Evolutionary conservation across 2,329 filamentous ascomycete species (phyloP).

Genomic region (Calonectria ilicicola): DNA sequence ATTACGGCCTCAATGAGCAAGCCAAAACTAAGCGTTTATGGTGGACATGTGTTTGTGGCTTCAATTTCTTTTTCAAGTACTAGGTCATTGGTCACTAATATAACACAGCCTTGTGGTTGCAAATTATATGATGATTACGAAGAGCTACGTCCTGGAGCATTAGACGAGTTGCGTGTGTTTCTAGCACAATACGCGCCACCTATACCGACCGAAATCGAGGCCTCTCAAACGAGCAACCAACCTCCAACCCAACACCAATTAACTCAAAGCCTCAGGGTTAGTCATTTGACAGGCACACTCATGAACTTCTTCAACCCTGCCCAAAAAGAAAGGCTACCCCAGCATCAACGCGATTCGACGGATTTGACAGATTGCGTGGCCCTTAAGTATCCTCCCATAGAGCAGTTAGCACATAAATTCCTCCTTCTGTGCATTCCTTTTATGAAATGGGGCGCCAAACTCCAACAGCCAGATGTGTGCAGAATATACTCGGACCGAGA

Average conservation of each 20-base stretch:
- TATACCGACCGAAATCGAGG: background rate
- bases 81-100: background rate
- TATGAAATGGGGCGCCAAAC: background rate
- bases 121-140: background rate
- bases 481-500: conserved; percentile 18
- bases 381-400: background rate
- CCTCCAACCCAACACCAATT: background rate
- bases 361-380: background rate
- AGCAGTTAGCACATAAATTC: background rate
- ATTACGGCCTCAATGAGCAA: background rate
- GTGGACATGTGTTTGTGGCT: background rate
- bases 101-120: background rate
- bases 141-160: background rate
- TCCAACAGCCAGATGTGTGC: conserved; percentile 25
- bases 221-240: background rate
- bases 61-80: background rate
- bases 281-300: background rate
- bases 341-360: background rate
- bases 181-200: background rate
- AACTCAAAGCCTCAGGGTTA: background rate
- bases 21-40: background rate
- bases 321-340: background rate
- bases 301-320: background rate
- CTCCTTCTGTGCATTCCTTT: conserved; percentile 20
- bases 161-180: background rate